A percentile compares a stretch with the other conserved stretches of the same genome.
Conservation (phyloP, 2,329 filamentous ascomycete species). For the Talaromyces sp. region DNA sequence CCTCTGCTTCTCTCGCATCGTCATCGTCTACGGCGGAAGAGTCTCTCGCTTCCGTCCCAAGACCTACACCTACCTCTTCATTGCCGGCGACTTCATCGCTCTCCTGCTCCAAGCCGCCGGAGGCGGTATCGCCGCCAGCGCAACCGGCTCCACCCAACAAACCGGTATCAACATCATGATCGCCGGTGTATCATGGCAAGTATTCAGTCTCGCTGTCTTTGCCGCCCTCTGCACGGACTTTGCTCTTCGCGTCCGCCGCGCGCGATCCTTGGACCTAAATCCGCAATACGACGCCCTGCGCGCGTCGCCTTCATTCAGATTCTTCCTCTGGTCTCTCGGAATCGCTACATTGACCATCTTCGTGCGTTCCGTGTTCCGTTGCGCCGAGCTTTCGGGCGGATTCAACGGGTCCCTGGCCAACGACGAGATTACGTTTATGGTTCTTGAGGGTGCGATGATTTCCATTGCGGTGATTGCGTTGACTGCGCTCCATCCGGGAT, state of each 20-base stretch:
- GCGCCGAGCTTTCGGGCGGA: constrained; percentile 51
- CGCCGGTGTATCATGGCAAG: constrained; percentile 63
- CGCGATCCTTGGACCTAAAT: constrained; percentile 21
- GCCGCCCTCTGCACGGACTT: constrained; percentile 53
- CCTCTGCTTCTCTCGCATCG: constrained; percentile 53
- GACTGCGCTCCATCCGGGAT: constrained; percentile 51
- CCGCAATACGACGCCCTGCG: constrained; percentile 18
- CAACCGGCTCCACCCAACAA: constrained; percentile 37
- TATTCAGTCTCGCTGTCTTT: constrained; percentile 58
- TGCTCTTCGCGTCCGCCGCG: constrained; percentile 36
- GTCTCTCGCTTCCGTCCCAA: constrained; percentile 35
- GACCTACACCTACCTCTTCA: constrained; percentile 50
- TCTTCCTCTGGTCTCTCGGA: constrained; percentile 32
- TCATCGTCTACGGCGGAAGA: constrained; percentile 35
- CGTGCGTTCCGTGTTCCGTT: constrained; percentile 51
- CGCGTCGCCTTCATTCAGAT: constrained; percentile 14
- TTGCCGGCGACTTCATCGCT: constrained; percentile 62
- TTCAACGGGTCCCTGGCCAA: constrained; percentile 51
- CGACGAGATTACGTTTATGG: constrained; percentile 52
- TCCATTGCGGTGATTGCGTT: constrained; percentile 46
- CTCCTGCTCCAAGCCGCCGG: constrained; percentile 61
- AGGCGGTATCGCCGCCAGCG: constrained; percentile 54
- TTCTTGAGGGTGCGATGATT: constrained; percentile 57
- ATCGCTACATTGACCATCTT: constrained; percentile 48
- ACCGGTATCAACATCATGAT: constrained; percentile 63